Conservation (phyloP, 495 filamentous ascomycete genomes). For the Hapsidospora chrysogenum region DNA sequence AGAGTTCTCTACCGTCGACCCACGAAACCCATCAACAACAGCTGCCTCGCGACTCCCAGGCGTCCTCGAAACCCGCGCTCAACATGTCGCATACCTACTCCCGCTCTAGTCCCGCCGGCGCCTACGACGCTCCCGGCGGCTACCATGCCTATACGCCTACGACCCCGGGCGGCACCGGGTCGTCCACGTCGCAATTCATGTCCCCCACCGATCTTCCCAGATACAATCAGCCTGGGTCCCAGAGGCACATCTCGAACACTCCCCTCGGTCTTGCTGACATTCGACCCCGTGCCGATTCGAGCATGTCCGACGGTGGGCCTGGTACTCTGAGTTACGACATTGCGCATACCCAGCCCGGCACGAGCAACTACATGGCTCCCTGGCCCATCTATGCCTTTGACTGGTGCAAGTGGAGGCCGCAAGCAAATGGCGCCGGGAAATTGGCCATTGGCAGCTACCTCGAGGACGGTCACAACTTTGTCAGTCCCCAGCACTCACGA, state of each 20-base stretch:
- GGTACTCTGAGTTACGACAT: slow-evolving; percentile 37
- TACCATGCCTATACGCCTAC: slow-evolving; percentile 54
- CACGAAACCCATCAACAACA: slow-evolving; percentile 23
- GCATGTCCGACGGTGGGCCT: slow-evolving; percentile 46
- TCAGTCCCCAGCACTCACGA: slow-evolving; percentile 32
- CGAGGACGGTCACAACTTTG: slow-evolving; percentile 96
- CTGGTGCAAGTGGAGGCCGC: slow-evolving; percentile 98
- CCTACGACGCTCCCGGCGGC: slow-evolving; percentile 33
- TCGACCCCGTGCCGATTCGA: slow-evolving; percentile 58
- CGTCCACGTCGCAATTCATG: slow-evolving; percentile 39
- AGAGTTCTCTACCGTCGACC: no score
- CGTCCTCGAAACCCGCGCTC: slow-evolving; percentile 47
- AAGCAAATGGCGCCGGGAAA: slow-evolving; percentile 66
- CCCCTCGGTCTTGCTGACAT: slow-evolving; percentile 86
- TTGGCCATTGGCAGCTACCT: slow-evolving; percentile 90
- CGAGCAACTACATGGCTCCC: slow-evolving; percentile 79
- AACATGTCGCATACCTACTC: slow-evolving; percentile 54
- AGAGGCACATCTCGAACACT: slow-evolving; percentile 62
- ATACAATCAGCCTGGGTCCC: slow-evolving; percentile 50
- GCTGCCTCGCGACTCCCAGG: slow-evolving; percentile 33
- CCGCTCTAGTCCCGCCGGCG: slow-evolving; percentile 61
- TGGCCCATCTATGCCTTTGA: slow-evolving; percentile 95
- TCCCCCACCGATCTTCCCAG: slow-evolving; percentile 43
- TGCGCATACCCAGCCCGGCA: slow-evolving; percentile 30
- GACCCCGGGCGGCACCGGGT: slow-evolving; percentile 39